Percentiles rank a stretch among this genome's conserved stretches.
Conservation (phyloP, 2,329 filamentous ascomycete genomes). For the Aspergillus sp. region DNA sequence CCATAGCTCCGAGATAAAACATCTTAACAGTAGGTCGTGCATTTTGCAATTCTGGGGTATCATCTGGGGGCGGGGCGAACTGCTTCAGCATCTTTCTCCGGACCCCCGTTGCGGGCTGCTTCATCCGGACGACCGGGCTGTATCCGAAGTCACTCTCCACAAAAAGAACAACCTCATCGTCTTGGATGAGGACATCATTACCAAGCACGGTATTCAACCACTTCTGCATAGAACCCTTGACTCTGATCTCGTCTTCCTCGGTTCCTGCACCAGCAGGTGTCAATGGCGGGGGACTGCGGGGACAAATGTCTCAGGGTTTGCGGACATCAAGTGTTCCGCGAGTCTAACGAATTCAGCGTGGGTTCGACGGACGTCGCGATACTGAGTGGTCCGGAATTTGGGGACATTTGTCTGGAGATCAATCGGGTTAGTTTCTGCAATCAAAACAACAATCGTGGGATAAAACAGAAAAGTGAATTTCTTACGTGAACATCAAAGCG, state of each 20-base stretch:
- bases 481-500: conserved; percentile 95
- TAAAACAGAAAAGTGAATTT: conserved; percentile 3
- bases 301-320: conserved; percentile 93
- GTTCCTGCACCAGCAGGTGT: conserved; percentile 93
- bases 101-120: conserved; percentile 94
- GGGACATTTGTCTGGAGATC: conserved; percentile 83
- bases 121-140: conserved; percentile 89
- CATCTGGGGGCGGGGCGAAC: conserved; percentile 93
- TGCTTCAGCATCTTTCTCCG: conserved; percentile 95
- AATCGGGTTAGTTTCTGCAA: not conserved
- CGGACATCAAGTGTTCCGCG: conserved; percentile 91
- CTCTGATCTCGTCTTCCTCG: conserved; percentile 85
- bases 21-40: conserved; percentile 88
- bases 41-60: conserved; percentile 89
- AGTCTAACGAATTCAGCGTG: conserved; percentile 96
- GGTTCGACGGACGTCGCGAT: conserved; percentile 90
- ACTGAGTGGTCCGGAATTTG: conserved; percentile 95
- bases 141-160: conserved; percentile 99
- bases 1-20: conserved; percentile 94
- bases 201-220: conserved; percentile 93
- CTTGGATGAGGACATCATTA: conserved; percentile 87
- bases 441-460: not conserved
- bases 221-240: conserved; percentile 84
- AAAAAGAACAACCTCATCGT: conserved; percentile 96
- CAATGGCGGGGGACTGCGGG: conserved; percentile 87